Evolutionary conservation across 768 basidiomycete genomes (phyloP), one percentile per base, ranked within the genome.

Genomic region (Collybia mongolica): DNA sequence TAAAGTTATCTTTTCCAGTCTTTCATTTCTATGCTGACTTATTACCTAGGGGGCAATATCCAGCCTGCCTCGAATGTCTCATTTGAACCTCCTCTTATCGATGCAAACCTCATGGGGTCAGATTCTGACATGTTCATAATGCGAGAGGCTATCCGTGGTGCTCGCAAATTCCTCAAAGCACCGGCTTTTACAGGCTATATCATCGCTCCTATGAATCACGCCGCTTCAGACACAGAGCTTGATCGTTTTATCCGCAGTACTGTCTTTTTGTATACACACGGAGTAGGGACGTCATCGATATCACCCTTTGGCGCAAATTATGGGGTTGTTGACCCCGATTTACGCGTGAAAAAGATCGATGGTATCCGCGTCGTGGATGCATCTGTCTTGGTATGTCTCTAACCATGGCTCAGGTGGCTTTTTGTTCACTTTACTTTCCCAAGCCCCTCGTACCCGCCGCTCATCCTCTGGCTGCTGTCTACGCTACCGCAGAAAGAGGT

Each of bases 31-130:
- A 32, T 32, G 28, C 12, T 32, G 29, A 32, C 17, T 28, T n/a
- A n/a, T 32, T 45, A 14, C 4, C 17, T 45, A 44, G 59, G 67
- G 69, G 67, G 69, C 24, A 68, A 68, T 2, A 51, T 69, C 8
- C 53, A 61, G 1, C 57, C 78, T 51, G 71, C 60, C 43, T 74
- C 76, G 12, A 70, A 59, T 14, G 61, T 70, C 55, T n/a, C 66
- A 75, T 14, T 80, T 80, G 61, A 67, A n/a, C 45, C 59, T 18
- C 79, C 80, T 0, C 35, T 60, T 14, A 73, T 82, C 62, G 70
- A 82, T 56, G 75, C 77, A 1, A 72, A 73, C 52, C 75, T 81
- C 63, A 66, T 75, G 28, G 54, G 42, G 23, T 62, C 63, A 9
- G 46, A 51, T 3, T 60, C 62, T 48, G 69, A 69, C 52, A 45